Evolutionary conservation across 768 basidiomycete genomes (phyloP).

Genomic region (Xerocomellus dryophilus): DNA sequence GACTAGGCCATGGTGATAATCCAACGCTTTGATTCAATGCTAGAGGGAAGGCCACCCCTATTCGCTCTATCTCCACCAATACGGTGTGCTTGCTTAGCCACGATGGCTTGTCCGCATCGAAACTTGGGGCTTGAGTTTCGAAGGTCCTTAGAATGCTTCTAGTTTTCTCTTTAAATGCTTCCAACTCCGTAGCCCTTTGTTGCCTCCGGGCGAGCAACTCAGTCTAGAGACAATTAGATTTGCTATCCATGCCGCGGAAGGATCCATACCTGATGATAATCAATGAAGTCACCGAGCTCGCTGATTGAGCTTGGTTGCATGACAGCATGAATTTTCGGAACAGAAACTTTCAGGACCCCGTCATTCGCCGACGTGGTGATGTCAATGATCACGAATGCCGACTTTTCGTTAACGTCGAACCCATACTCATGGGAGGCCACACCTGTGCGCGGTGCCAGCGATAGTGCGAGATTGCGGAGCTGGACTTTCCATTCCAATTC

Average conservation of each 20-base stretch:
- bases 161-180: slow-evolving; percentile 81
- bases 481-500: slow-evolving; percentile 63
- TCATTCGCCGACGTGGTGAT: slow-evolving; percentile 46
- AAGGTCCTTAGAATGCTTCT: slow-evolving; percentile 70
- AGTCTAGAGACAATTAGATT: slow-evolving; percentile 42
- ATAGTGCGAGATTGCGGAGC: slow-evolving; percentile 77
- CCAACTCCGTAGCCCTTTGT: slow-evolving; percentile 72
- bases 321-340: slow-evolving; percentile 85
- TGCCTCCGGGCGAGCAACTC: slow-evolving; percentile 75
- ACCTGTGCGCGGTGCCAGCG: slow-evolving; percentile 62
- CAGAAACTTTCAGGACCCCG: slow-evolving; percentile 44
- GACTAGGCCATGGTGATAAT: slow-evolving; percentile 39
- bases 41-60: slow-evolving; percentile 92
- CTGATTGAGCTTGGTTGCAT: slow-evolving; percentile 93
- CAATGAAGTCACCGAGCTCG: slow-evolving; percentile 85
- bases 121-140: slow-evolving; percentile 51
- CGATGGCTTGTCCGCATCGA: slow-evolving; percentile 30
- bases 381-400: slow-evolving; percentile 85
- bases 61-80: slow-evolving; percentile 53
- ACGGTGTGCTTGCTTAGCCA: slow-evolving; percentile 59
- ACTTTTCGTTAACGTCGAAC: slow-evolving; percentile 60
- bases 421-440: slow-evolving; percentile 34
- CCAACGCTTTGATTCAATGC: slow-evolving; percentile 58
- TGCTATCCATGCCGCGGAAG: neutral
- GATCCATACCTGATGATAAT: slow-evolving; percentile 67